Percentiles rank a stretch among this genome's conserved stretches.
Evolutionary conservation across 805 yeast species (phyloP).

Genomic region (Torulaspora quercuum): DNA sequence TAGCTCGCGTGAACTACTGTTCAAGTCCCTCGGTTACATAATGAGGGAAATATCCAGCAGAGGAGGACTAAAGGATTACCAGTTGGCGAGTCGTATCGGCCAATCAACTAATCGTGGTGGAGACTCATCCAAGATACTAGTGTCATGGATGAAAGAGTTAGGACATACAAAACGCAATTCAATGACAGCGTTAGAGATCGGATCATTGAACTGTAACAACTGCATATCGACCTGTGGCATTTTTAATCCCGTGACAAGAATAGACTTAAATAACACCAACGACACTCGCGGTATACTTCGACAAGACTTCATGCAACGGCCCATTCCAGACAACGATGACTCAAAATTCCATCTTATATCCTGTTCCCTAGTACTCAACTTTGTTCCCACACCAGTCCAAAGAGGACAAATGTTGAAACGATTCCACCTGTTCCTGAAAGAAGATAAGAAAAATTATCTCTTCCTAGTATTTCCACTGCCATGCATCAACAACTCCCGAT

Average conservation of each 20-base stretch:
- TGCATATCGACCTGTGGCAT: constrained; percentile 56
- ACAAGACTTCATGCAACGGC: constrained; percentile 83
- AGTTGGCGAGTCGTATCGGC: constrained; percentile 80
- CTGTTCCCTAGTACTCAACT: constrained; percentile 83
- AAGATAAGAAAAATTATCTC: constrained; percentile 35
- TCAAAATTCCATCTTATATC: constrained; percentile 66
- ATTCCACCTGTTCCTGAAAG: constrained; percentile 53
- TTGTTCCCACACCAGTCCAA: constrained; percentile 66
- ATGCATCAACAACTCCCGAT: constrained; percentile 79
- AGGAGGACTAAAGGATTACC: constrained; percentile 81
- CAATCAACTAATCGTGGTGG: constrained; percentile 80
- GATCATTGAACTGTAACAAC: constrained; percentile 69
- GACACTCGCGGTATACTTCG: constrained; percentile 59
- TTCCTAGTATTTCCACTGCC: constrained; percentile 88
- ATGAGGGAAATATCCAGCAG: constrained; percentile 57
- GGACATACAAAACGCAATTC: constrained; percentile 10
- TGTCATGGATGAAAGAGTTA: constrained; percentile 61
- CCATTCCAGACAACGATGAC: constrained; percentile 45
- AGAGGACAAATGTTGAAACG: constrained; percentile 77
- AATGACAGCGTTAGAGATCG: constrained; percentile 69
- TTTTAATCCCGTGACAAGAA: constrained; percentile 53
- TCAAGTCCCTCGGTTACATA: constrained; percentile 47
- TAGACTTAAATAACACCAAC: constrained; percentile 74
- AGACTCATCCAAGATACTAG: constrained; percentile 78
- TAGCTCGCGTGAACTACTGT: constrained; percentile 18